phyloP scores from a whole-genome alignment of 2,329 filamentous ascomycete genomes.

The Claviceps lovelessii region DNA sequence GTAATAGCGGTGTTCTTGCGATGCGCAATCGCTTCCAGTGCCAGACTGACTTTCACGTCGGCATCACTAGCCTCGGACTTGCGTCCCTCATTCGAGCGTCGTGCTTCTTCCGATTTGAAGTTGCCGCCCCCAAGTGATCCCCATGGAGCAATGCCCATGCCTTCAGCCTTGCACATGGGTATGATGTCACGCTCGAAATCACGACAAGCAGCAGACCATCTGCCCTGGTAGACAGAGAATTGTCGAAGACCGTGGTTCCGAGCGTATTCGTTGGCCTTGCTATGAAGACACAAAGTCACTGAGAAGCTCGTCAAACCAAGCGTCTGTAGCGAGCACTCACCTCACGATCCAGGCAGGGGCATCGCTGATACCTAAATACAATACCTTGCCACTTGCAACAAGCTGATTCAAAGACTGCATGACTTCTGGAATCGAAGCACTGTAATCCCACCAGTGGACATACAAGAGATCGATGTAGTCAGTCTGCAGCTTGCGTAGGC shows the following conservation, averaged over 20 bases:
- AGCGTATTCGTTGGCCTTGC: conserved; percentile 54
- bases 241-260: conserved; percentile 53
- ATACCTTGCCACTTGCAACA: conserved; percentile 45
- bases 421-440: conserved; percentile 49
- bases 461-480: conserved; percentile 56
- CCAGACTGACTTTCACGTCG: conserved; percentile 35
- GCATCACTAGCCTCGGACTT: conserved; percentile 29
- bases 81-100: conserved; percentile 22
- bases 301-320: not conserved
- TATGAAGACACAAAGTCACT: conserved; percentile 8
- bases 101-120: conserved; percentile 27
- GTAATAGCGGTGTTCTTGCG: conserved; percentile 29
- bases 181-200: conserved; percentile 30
- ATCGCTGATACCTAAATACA: conserved; percentile 53
- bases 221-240: conserved; percentile 41
- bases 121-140: conserved; percentile 37
- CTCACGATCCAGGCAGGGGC: conserved; percentile 55
- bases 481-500: conserved; percentile 47
- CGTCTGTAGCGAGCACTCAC: conserved; percentile 11
- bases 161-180: conserved; percentile 28
- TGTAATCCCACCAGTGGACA: conserved; percentile 55
- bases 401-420: conserved; percentile 55
- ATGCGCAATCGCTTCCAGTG: conserved; percentile 34
- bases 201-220: conserved; percentile 25
- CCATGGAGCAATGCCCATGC: conserved; percentile 45